A percentile compares a stretch with the other conserved stretches of the same genome.
These are phyloP conservation scores for Botryobasidium botryosum DNA, from an alignment of 768 basidiomycete species.

Conservation along the genomic window DNA sequence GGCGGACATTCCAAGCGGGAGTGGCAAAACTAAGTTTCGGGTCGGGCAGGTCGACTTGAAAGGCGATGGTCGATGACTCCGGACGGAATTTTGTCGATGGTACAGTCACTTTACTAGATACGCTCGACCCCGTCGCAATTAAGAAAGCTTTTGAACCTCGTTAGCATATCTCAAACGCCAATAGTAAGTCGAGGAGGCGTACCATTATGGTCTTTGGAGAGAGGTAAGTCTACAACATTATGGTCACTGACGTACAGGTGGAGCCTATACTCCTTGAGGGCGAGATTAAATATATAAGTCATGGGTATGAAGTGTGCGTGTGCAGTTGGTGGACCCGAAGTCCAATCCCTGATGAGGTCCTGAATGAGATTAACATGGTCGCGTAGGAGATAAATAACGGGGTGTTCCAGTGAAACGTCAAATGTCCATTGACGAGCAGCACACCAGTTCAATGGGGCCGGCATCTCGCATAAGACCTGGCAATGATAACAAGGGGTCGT, in stretches of 20 bases:
- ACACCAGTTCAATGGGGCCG: conserved; percentile 72
- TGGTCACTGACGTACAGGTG: conserved; percentile 86
- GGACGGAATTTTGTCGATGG: conserved; percentile 60
- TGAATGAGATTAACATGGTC: conserved; percentile 92
- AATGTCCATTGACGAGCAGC: conserved; percentile 63
- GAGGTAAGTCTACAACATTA: conserved; percentile 87
- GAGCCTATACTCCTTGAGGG: conserved; percentile 58
- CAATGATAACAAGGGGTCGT: too few species aligned
- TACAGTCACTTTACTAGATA: conserved; percentile 38
- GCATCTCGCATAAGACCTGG: conserved; percentile 29
- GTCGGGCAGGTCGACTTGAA: conserved; percentile 43
- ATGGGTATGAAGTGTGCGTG: conserved; percentile 74
- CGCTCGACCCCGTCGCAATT: conserved; percentile 38
- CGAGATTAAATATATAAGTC: conserved; percentile 51
- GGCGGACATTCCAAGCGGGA: conserved; percentile 82
- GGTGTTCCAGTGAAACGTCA: conserved; percentile 50
- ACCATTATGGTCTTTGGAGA: conserved; percentile 75
- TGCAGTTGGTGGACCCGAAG: conserved; percentile 61
- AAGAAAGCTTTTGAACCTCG: conserved; percentile 54
- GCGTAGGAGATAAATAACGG: conserved; percentile 61
- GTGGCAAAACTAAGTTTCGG: conserved; percentile 42
- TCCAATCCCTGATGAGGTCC: conserved; percentile 89
- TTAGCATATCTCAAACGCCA: background rate
- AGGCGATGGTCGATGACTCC: conserved; percentile 45
- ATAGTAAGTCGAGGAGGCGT: conserved; percentile 12